These are phyloP conservation scores for Sporopachydermia cereana DNA, from an alignment of 1,139 yeast genomes.

Conservation along the genomic window DNA sequence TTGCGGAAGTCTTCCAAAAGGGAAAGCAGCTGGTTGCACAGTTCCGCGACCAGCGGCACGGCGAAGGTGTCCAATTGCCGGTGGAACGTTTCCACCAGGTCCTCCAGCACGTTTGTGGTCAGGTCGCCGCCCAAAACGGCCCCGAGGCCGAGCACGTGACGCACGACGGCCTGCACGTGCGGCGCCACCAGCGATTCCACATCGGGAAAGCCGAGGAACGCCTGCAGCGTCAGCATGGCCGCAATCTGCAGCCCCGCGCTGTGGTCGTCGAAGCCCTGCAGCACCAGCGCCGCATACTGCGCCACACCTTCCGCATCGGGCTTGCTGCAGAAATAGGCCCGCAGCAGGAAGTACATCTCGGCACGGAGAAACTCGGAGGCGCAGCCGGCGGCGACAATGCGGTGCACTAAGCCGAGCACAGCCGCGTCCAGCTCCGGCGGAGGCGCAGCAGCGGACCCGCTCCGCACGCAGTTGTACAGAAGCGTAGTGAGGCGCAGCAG, in stretches of 20 bases:
- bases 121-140: neutral
- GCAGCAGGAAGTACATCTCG: neutral
- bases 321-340: neutral
- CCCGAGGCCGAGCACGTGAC: neutral
- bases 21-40: constrained; percentile 1
- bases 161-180: neutral
- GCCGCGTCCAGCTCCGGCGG: neutral
- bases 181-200: neutral
- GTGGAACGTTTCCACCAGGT: constrained; percentile 2
- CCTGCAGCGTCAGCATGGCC: constrained; percentile 1
- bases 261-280: neutral
- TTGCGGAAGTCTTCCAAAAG: neutral
- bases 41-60: constrained; percentile 1
- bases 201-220: neutral
- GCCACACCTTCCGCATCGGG: neutral
- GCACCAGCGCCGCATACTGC: neutral
- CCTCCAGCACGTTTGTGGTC: neutral
- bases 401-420: neutral
- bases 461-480: neutral
- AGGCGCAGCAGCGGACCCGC: no score
- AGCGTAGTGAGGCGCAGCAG: neutral
- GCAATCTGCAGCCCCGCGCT: neutral
- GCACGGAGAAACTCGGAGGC: neutral
- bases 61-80: neutral
- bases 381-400: neutral